These are phyloP conservation scores for Xylaria flabelliformis DNA, from an alignment of 495 filamentous ascomycete species.

Conservation along the genomic window DNA sequence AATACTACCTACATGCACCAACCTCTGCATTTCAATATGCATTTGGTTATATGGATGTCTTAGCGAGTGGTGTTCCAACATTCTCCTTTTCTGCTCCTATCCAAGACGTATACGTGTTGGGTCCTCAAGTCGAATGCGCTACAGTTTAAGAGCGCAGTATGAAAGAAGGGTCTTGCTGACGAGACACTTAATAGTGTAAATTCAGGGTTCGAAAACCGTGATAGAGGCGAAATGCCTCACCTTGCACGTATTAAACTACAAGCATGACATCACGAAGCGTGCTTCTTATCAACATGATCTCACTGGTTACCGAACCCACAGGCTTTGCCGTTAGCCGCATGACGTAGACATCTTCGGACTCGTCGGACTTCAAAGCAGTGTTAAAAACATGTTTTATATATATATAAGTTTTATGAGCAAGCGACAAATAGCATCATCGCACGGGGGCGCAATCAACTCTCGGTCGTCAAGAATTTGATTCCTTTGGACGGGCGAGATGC, in stretches of 20 bases:
- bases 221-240: background rate
- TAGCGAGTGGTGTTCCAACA: background rate
- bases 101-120: background rate
- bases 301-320: background rate
- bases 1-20: background rate
- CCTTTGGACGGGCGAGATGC: background rate
- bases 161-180: background rate
- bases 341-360: slow-evolving; percentile 1
- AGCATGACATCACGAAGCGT: slow-evolving; percentile 8
- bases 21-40: background rate
- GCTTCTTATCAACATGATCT: slow-evolving; percentile 14
- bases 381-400: background rate
- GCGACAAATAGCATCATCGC: background rate
- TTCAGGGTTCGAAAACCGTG: background rate
- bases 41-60: background rate
- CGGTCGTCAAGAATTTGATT: background rate
- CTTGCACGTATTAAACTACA: background rate
- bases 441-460: background rate
- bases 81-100: too few relatives aligned
- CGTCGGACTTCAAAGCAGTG: background rate
- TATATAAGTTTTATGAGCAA: background rate
- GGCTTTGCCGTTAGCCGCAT: background rate
- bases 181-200: background rate
- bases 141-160: background rate
- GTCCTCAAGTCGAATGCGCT: background rate